These are phyloP conservation scores for Globisporangium sylvaticum DNA, from an alignment of 352 stramenopile genomes.

Conservation along the genomic window DNA sequence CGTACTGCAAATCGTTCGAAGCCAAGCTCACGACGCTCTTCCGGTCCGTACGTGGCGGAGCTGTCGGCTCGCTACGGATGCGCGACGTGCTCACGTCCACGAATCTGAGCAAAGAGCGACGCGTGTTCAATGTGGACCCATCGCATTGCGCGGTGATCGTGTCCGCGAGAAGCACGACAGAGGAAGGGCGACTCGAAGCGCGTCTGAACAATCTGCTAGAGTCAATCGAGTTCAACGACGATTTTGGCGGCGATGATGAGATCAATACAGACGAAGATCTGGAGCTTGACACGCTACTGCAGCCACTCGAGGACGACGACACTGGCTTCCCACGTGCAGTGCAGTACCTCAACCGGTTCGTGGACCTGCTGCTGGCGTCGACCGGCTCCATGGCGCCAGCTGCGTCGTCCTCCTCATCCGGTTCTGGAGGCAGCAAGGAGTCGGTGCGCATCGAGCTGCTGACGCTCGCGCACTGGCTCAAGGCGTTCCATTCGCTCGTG, in stretches of 20 bases:
- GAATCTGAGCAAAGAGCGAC: constrained; percentile 62
- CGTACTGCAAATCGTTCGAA: constrained; percentile 60
- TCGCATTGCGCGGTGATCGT: constrained; percentile 66
- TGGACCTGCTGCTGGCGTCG: constrained; percentile 52
- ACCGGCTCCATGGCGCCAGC: constrained; percentile 6
- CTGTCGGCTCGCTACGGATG: constrained; percentile 52
- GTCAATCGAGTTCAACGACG: constrained; percentile 29
- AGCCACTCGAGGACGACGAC: constrained; percentile 51
- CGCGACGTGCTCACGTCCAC: constrained; percentile 45
- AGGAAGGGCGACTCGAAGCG: constrained; percentile 25
- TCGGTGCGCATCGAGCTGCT: constrained; percentile 46
- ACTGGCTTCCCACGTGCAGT: constrained; percentile 45
- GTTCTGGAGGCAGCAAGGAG: constrained; percentile 21
- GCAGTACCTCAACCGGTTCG: constrained; percentile 56
- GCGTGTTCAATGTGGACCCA: constrained; percentile 65
- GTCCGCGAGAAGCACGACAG: constrained; percentile 27
- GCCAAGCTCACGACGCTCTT: constrained; percentile 46
- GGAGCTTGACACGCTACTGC: constrained; percentile 32
- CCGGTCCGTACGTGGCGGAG: constrained; percentile 43
- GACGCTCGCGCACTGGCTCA: constrained; percentile 56
- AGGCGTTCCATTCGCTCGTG: constrained; percentile 47
- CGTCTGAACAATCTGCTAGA: constrained; percentile 44
- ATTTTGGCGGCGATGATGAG: constrained; percentile 19
- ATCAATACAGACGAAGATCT: constrained; percentile 17
- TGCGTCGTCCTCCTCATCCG: constrained; percentile 8